Conservation (phyloP, 164 flowering plant genomes). For the Euptelea pleiosperma region DNA sequence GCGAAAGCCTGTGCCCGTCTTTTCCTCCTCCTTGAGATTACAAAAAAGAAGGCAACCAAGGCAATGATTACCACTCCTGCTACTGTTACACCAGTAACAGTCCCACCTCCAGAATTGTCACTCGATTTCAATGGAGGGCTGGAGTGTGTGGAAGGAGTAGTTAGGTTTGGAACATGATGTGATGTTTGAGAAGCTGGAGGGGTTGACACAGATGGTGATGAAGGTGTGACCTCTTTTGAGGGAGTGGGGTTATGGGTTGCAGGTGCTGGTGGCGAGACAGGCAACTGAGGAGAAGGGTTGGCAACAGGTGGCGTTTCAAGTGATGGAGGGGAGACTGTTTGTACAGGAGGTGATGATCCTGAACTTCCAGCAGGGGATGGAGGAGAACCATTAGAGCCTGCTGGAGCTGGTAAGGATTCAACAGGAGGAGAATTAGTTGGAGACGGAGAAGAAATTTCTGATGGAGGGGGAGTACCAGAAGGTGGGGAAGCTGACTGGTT, state of each 20-base stretch:
- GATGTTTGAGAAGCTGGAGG: constrained; percentile 7
- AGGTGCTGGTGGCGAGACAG: constrained; percentile 5
- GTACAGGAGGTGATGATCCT: constrained; percentile 11
- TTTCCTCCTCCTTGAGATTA: constrained; percentile 27
- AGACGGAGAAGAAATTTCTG: constrained; percentile 4
- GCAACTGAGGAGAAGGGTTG: constrained; percentile 2
- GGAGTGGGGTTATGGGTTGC: constrained; percentile 9
- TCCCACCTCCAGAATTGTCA: constrained; percentile 3
- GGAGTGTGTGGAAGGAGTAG: constrained; percentile 13
- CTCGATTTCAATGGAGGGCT: constrained; percentile 10
- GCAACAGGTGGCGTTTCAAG: constrained; percentile 6
- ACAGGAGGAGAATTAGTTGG: neutral
- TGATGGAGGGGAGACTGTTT: constrained; percentile 7
- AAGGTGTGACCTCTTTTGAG: constrained; percentile 6
- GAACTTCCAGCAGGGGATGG: neutral
- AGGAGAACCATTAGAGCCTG: constrained; percentile 3
- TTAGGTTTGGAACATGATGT: constrained; percentile 1
- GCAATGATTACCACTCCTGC: constrained; percentile 34
- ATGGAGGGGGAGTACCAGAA: constrained; percentile 12
- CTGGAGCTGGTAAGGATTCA: neutral
- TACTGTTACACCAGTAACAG: constrained; percentile 27
- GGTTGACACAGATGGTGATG: constrained; percentile 7
- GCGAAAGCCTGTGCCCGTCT: constrained; percentile 17
- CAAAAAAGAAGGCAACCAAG: constrained; percentile 29
- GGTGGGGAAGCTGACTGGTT: constrained; percentile 13